Evolutionary conservation across 1,284 basidiomycete species (phyloP).

Genomic region (Cutaneotrichosporon spelunceum): DNA sequence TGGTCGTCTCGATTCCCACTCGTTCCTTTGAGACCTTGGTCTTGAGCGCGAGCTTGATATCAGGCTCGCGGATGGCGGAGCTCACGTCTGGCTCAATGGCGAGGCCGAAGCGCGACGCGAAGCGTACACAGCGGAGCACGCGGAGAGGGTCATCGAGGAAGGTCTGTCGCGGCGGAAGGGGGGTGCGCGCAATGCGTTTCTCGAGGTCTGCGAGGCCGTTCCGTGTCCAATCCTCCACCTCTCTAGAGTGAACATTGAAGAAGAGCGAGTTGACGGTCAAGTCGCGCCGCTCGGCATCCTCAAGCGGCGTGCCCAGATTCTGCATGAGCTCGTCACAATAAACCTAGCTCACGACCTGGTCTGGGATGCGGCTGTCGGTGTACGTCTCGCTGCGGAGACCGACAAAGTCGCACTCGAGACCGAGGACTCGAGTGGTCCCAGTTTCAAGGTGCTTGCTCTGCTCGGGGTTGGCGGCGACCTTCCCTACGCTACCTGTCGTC

Average conservation of each 20-base stretch:
- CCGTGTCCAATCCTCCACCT: slow-evolving; percentile 83
- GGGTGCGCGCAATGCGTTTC: slow-evolving; percentile 81
- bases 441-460: slow-evolving; percentile 99
- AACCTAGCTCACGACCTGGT: slow-evolving; percentile 62
- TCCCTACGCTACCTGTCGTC: slow-evolving; percentile 62
- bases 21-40: slow-evolving; percentile 83
- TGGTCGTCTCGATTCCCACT: slow-evolving; percentile 82
- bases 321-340: slow-evolving; percentile 46
- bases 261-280: slow-evolving; percentile 95
- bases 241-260: slow-evolving; percentile 88
- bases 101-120: slow-evolving; percentile 86
- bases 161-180: slow-evolving; percentile 78
- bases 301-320: slow-evolving; percentile 86
- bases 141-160: slow-evolving; percentile 93
- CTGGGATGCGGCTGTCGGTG: slow-evolving; percentile 84
- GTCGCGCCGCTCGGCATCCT: slow-evolving; percentile 89
- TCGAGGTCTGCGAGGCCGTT: slow-evolving; percentile 80
- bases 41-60: slow-evolving; percentile 71
- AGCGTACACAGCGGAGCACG: slow-evolving; percentile 84
- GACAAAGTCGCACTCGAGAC: slow-evolving; percentile 87
- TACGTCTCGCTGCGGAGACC: slow-evolving; percentile 93
- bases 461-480: slow-evolving; percentile 90
- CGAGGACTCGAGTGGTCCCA: slow-evolving; percentile 80
- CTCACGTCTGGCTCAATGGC: slow-evolving; percentile 69
- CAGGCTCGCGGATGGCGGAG: slow-evolving; percentile 63